Evolutionary conservation across 129 eudicot species (phyloP).

Genomic region (Centaurea solstitialis): DNA sequence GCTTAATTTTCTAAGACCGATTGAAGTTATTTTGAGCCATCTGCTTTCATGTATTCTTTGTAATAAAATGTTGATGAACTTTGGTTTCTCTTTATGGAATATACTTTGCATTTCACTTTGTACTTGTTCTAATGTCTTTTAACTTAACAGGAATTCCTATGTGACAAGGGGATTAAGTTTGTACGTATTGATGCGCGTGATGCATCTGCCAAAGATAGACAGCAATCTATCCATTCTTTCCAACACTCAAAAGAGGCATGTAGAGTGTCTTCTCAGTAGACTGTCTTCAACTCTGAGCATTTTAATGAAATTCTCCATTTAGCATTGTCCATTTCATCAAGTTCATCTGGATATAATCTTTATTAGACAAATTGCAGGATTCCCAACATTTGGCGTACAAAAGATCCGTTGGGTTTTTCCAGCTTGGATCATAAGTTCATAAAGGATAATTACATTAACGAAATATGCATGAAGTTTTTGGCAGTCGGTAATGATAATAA

Average conservation of each 20-base stretch:
- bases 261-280: conserved; percentile 8
- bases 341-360: conserved; percentile 4
- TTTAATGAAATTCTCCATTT: conserved; percentile 1
- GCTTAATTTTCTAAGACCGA: not conserved
- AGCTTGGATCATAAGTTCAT: not conserved
- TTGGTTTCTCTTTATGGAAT: not conserved
- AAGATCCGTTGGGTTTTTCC: not conserved
- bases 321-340: not conserved
- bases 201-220: conserved; percentile 62
- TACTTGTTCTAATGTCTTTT: conserved; percentile 6
- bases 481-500: not conserved
- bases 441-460: not conserved
- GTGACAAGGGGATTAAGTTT: conserved; percentile 66
- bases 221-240: conserved; percentile 68
- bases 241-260: conserved; percentile 78
- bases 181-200: conserved; percentile 74
- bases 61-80: not conserved
- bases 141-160: conserved; percentile 59
- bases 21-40: conserved; percentile 14
- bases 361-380: not conserved
- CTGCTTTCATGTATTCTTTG: conserved; percentile 2
- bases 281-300: not conserved
- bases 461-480: not conserved
- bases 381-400: conserved; percentile 1
- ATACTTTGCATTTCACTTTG: conserved; percentile 11